Evolutionary conservation across 805 yeast genomes (phyloP), one percentile per base, ranked within the genome.

Genomic region (Candida glaebosa): DNA sequence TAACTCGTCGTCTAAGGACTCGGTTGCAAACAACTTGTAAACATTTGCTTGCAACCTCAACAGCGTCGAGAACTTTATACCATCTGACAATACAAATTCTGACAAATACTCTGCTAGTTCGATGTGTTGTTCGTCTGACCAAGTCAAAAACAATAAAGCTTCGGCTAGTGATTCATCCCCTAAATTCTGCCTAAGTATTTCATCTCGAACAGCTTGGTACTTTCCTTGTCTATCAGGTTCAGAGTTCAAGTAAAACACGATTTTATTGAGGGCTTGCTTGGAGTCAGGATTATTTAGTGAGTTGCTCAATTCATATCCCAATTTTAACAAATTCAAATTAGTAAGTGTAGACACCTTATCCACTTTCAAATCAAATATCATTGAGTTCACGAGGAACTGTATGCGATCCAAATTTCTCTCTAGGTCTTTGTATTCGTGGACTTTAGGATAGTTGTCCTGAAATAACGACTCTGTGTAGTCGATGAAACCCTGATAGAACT

Each of bases 401-500:
- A 60, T 40, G 18, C 58, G 38, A 25, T 54, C 55, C 14, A 64
- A 40, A 44, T 54, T 65, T 39, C 51, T 48, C 18, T 67, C 63
- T 34, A 50, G 37, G 43, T 66, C 52, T 35, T 56, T 44, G 51
- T 58, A 67, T 46, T 68, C 70, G 45, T 69, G 75, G 8, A 57
- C 53, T n/a, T 44, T 40, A 0, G 72, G 72, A 16, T 54, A 54
- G 3, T 44, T 32, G 5, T 57, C 56, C 5, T 42, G 44, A 44
- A 54, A 68, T 15, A 67, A 40, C 5, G 46, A 38, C 33, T 67
- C 69, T 9, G 67, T 46, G 40, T 64, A 60, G 9, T 31, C 31
- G 12, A 60, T 56, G 37, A 55, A 55, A 6, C 39, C 20, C 3
- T 20, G 8, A 38, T 49, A 58, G 28, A 63, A 56, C 12, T 34